These are phyloP conservation scores for Pyrrhoderma lamaoense DNA, from an alignment of 1,284 basidiomycete genomes.

Conservation along the genomic window DNA sequence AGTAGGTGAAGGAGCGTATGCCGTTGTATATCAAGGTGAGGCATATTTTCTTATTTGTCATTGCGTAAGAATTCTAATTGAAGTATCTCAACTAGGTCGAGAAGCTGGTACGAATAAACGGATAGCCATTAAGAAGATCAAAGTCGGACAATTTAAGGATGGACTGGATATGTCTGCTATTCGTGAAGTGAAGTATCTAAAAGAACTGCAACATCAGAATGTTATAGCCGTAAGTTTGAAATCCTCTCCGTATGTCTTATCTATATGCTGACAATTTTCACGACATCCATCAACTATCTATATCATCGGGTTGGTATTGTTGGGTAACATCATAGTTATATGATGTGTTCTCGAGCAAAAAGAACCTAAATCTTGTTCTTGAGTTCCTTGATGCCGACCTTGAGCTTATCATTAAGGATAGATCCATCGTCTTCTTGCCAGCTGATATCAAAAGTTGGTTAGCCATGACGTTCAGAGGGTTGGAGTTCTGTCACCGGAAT, in stretches of 20 bases:
- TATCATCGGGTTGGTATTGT: no score
- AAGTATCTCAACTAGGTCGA: conserved; percentile 37
- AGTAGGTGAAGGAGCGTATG: conserved; percentile 95
- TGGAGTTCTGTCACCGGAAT: conserved; percentile 96
- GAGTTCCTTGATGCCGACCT: conserved; percentile 98
- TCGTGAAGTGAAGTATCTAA: conserved; percentile 95
- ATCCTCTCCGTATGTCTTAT: neutral
- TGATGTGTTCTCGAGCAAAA: conserved; percentile 95
- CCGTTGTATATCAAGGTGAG: conserved; percentile 89
- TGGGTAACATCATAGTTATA: no score
- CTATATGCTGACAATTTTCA: neutral
- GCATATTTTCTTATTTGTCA: neutral
- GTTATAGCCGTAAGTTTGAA: conserved; percentile 79
- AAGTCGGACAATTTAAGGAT: conserved; percentile 94
- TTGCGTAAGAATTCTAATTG: no score
- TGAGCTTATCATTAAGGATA: conserved; percentile 95
- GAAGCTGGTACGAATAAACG: conserved; percentile 66
- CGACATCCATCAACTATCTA: no score
- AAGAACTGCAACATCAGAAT: conserved; percentile 91
- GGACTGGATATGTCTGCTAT: conserved; percentile 98
- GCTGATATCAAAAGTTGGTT: conserved; percentile 99
- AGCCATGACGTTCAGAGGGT: conserved; percentile 93
- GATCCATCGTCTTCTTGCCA: conserved; percentile 83
- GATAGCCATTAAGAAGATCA: conserved; percentile 98
- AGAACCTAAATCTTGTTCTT: conserved; percentile 93